These are phyloP conservation scores for Isochrysis galbana DNA, from an alignment of 78 protist species.

Conservation along the genomic window DNA sequence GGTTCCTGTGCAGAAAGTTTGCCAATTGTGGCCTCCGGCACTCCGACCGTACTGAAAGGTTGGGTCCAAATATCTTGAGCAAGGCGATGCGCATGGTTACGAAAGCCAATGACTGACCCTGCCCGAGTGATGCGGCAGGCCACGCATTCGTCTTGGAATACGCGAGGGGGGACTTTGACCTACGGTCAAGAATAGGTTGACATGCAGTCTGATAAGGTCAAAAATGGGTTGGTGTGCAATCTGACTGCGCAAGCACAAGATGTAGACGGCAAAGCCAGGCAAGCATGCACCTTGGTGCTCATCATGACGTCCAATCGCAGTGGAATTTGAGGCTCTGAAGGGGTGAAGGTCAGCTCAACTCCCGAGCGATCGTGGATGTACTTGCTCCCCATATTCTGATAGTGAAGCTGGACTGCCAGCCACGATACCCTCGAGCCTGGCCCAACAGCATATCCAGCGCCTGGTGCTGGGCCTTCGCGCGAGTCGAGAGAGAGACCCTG, in stretches of 20 bases:
- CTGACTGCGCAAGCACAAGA: too few relatives aligned
- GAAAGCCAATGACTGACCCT: background rate
- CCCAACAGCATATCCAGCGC: background rate
- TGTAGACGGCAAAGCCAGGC: too few relatives aligned
- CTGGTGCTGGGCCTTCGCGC: background rate
- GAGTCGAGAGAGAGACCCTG: background rate
- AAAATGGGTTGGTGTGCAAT: too few relatives aligned
- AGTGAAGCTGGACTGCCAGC: background rate
- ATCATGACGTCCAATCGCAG: background rate
- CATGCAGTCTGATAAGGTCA: too few relatives aligned
- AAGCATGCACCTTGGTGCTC: too few relatives aligned
- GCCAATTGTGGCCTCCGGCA: background rate
- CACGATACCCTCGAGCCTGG: background rate
- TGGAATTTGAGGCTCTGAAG: background rate
- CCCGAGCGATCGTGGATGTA: background rate
- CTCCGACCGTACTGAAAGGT: background rate
- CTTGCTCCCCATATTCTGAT: background rate
- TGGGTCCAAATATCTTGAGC: background rate
- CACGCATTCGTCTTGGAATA: background rate
- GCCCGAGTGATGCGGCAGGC: background rate
- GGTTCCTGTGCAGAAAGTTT: background rate
- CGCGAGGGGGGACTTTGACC: background rate
- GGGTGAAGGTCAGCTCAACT: background rate
- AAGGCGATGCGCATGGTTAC: constrained; percentile 26
- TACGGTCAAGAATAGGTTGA: too few relatives aligned